Base-by-base conservation (phyloP, 495 filamentous ascomycete species). In the Neurospora sp. region DNA sequence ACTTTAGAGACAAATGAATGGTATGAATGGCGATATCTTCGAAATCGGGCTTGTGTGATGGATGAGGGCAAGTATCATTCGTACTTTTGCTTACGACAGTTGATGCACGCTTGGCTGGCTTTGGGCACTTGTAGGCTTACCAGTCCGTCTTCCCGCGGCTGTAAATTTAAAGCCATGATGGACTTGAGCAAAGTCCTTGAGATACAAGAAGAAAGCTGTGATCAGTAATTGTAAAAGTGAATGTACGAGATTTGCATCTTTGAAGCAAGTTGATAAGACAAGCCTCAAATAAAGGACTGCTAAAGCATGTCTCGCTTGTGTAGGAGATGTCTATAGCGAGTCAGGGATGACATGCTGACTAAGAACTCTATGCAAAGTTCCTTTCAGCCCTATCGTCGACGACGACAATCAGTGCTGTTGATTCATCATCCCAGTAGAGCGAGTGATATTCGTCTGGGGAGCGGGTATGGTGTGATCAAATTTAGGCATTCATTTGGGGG, bases 71-170 rank as follows among this genome's bases (percentile, higher is more conserved):
- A 34, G 54, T 34, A 36, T 34, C 28, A 34, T 17, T 66, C 73
- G 34, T 71, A 76, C 76, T 87, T 87, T 78, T 85, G 85, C 71
- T 84, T 84, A 3, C 77, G 75, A 62, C 78, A 80, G 69, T 71
- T 74, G 21, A 74, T 70, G 71, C 78, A 79, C 6, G 78, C 78
- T 62, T 79, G 78, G 39, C 28, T 70, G 36, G 78, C 78, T 59
- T 74, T 78, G 69, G 75, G 28, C 19, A 39, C 8, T 36, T 21
- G 24, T 31, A 66, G 21, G 42, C 43, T 34, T 13, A 45, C 24
- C 28, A 21, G 31, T 39, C 31, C 28, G 37, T 28, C 42, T 62
- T 34, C 71, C 5, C 37, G 43, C 17, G 71, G 71, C 28, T 15
- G 43, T 31, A 72, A 45, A 11, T 6, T 34, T 19, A 72, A 17